Conservation (phyloP, 2,329 filamentous ascomycete species). For the Pseudogymnoascus sp. region DNA sequence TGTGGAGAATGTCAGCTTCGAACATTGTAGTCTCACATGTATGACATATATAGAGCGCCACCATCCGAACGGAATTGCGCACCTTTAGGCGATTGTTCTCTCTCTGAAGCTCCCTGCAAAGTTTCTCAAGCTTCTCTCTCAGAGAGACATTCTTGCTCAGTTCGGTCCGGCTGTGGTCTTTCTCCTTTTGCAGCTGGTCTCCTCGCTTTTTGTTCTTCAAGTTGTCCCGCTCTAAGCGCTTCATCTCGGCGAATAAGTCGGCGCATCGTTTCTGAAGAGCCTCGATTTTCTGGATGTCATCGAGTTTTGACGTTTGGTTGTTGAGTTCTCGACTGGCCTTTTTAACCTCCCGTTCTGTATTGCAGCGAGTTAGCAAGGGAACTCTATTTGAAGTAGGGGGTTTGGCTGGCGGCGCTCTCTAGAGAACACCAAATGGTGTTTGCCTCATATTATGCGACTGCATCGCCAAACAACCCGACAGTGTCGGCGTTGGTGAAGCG, state of each 20-base stretch:
- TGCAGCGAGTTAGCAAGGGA: neutral
- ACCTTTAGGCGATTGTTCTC: constrained; percentile 99
- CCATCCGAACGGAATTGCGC: constrained; percentile 14
- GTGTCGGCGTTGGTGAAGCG: neutral
- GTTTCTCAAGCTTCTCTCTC: constrained; percentile 94
- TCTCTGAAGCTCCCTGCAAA: constrained; percentile 86
- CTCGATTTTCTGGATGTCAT: constrained; percentile 84
- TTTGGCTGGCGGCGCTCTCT: too few species aligned
- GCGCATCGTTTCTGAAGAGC: constrained; percentile 83
- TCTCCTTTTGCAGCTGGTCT: constrained; percentile 92
- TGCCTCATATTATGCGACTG: neutral
- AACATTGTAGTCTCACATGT: constrained; percentile 4
- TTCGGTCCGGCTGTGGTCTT: constrained; percentile 80
- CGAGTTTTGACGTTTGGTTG: constrained; percentile 83
- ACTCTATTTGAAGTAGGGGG: neutral
- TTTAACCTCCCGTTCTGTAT: constrained; percentile 80
- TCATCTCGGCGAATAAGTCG: constrained; percentile 89
- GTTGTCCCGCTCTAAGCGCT: constrained; percentile 86
- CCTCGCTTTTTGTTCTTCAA: constrained; percentile 92
- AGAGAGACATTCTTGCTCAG: constrained; percentile 81
- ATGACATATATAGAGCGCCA: constrained; percentile 11
- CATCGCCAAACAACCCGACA: neutral
- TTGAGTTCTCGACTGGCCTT: constrained; percentile 87
- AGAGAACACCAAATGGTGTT: neutral
- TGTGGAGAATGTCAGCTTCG: constrained; percentile 29